These are phyloP conservation scores for Leishmania guyanensis DNA, from an alignment of 208 protist genomes.

Conservation along the genomic window DNA sequence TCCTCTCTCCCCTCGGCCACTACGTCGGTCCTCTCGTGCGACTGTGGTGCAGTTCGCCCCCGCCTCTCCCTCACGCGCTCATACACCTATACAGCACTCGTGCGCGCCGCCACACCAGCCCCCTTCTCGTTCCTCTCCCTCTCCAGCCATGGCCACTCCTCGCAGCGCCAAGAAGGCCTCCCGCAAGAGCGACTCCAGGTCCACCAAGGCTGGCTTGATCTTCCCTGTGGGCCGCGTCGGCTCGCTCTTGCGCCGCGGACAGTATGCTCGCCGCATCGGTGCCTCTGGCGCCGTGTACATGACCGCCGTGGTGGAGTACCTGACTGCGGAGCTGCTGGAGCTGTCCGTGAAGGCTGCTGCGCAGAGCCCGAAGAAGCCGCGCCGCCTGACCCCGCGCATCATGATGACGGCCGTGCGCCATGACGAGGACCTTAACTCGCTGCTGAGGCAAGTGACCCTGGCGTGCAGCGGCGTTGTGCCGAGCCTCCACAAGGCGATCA, in stretches of 20 bases:
- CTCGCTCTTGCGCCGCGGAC: conserved; percentile 94
- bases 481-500: conserved; percentile 74
- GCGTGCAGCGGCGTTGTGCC: conserved; percentile 80
- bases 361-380: conserved; percentile 70
- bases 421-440: conserved; percentile 68
- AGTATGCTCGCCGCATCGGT: conserved; percentile 97
- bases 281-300: conserved; percentile 98
- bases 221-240: conserved; percentile 99
- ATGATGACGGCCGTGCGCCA: conserved; percentile 80
- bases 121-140: background rate
- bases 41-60: no score
- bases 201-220: conserved; percentile 96
- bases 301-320: conserved; percentile 99
- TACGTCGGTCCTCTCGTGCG: no score
- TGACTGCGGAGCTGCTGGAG: conserved; percentile 86
- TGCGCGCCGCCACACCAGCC: background rate
- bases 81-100: no score
- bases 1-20: no score
- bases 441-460: conserved; percentile 69
- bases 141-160: conserved; percentile 44
- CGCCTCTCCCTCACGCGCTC: no score
- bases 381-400: conserved; percentile 73
- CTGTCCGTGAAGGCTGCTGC: conserved; percentile 77
- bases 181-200: conserved; percentile 84
- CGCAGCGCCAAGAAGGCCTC: conserved; percentile 73